Evolutionary conservation across 2,329 filamentous ascomycete genomes (phyloP).

Genomic region (Grosmannia serpens): DNA sequence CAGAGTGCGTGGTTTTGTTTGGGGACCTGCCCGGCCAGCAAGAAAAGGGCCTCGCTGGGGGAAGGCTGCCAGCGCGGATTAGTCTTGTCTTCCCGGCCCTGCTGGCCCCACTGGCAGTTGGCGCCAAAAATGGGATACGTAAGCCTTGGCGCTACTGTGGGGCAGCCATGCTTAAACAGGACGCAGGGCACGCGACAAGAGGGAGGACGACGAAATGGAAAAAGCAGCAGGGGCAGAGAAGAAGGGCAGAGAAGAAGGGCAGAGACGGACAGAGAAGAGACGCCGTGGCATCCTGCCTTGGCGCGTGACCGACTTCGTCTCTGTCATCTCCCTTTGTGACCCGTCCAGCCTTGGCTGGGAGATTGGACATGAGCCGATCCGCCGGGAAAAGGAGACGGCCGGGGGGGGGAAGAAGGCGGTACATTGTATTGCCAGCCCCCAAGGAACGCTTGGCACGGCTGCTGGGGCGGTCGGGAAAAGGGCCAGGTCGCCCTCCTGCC

Average conservation of each 20-base stretch:
- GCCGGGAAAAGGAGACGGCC: not conserved
- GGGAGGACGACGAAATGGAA: not conserved
- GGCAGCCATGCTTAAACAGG: not conserved
- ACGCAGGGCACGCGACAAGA: not conserved
- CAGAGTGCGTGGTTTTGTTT: not conserved
- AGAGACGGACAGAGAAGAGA: not conserved
- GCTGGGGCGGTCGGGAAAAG: not conserved
- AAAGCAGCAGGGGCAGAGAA: not conserved
- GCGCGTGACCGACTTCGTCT: no score
- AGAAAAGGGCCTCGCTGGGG: not conserved
- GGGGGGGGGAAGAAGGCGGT: not conserved
- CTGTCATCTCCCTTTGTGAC: no score
- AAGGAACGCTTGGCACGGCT: not conserved
- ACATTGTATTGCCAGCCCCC: no score
- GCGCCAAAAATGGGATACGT: slow-evolving; percentile 3
- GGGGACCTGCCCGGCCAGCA: not conserved
- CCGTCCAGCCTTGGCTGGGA: no score
- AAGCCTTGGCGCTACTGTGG: slow-evolving; percentile 7
- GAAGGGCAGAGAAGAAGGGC: not conserved
- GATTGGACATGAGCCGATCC: not conserved
- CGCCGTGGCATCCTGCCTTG: no score
- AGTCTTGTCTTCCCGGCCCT: not conserved
- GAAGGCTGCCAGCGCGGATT: not conserved
- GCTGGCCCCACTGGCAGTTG: not conserved
- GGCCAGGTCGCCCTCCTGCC: no score